Conservation (phyloP, 768 basidiomycete genomes). For the Lyophyllum atratum region DNA sequence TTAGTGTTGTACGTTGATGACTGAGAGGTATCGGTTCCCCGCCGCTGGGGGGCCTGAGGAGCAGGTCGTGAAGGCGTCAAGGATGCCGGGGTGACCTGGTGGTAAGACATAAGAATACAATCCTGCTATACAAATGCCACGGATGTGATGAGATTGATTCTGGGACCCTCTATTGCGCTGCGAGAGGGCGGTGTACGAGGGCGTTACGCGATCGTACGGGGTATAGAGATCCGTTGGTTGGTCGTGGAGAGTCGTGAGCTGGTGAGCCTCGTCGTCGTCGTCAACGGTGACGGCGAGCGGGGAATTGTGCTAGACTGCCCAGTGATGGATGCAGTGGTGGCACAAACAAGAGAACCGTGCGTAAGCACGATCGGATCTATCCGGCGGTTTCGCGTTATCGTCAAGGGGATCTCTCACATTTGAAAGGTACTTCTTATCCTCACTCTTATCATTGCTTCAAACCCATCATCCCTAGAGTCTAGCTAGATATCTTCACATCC, state of each 20-base stretch:
- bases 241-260: constrained; percentile 5
- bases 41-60: constrained; percentile 65
- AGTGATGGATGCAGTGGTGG: constrained; percentile 2
- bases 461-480: neutral
- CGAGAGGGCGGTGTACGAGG: neutral
- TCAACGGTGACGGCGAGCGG: constrained; percentile 9
- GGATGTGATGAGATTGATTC: constrained; percentile 1
- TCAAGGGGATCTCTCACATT: constrained; percentile 17
- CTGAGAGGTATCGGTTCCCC: constrained; percentile 38
- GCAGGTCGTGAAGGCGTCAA: constrained; percentile 80
- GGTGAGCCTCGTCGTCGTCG: constrained; percentile 11
- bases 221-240: constrained; percentile 2
- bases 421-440: neutral
- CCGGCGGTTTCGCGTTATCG: constrained; percentile 15
- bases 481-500: too few relatives aligned
- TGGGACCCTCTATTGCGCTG: constrained; percentile 6
- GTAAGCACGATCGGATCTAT: constrained; percentile 22
- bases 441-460: neutral
- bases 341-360: constrained; percentile 13
- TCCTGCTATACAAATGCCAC: neutral
- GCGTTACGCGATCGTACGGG: neutral
- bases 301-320: constrained; percentile 8
- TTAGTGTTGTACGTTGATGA: constrained; percentile 34
- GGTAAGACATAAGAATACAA: constrained; percentile 33
- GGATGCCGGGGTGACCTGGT: constrained; percentile 48